These are phyloP conservation scores for Parachaetomium inaequale DNA, from an alignment of 495 filamentous ascomycete genomes.

Conservation along the genomic window DNA sequence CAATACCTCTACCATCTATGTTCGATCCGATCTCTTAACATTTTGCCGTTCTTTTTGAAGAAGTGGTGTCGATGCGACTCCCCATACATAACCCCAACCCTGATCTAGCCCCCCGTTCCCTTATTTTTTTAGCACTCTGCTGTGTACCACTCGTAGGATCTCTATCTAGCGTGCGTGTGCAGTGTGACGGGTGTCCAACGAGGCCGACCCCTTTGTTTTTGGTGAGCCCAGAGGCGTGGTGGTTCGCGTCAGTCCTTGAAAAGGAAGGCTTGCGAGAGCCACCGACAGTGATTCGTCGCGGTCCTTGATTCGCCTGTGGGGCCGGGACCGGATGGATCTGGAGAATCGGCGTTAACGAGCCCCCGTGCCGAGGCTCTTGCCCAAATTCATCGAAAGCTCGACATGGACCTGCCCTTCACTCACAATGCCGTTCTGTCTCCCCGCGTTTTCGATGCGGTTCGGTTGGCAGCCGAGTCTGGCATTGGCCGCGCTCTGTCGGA, in stretches of 20 bases:
- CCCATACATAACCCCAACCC: no score
- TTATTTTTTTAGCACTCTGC: no score
- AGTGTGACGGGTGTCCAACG: no score
- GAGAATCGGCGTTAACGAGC: neutral
- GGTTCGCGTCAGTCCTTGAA: neutral
- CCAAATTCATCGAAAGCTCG: neutral
- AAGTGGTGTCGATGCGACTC: no score
- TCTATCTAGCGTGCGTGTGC: no score
- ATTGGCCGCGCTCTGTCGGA: neutral
- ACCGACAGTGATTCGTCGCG: neutral
- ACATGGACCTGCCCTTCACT: neutral
- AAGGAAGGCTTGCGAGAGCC: conserved; percentile 10
- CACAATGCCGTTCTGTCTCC: neutral
- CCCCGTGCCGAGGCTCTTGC: conserved; percentile 7
- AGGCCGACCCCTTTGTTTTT: neutral
- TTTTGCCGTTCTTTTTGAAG: no score
- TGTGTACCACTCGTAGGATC: no score
- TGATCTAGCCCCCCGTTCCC: no score
- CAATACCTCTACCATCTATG: no score
- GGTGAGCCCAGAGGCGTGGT: neutral
- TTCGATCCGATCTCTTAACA: no score
- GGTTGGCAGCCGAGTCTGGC: neutral
- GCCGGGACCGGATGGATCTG: neutral
- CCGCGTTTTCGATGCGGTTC: neutral
- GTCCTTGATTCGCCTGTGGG: neutral